Conservation (phyloP, 352 stramenopile species). For the Pythium phragmitis region DNA sequence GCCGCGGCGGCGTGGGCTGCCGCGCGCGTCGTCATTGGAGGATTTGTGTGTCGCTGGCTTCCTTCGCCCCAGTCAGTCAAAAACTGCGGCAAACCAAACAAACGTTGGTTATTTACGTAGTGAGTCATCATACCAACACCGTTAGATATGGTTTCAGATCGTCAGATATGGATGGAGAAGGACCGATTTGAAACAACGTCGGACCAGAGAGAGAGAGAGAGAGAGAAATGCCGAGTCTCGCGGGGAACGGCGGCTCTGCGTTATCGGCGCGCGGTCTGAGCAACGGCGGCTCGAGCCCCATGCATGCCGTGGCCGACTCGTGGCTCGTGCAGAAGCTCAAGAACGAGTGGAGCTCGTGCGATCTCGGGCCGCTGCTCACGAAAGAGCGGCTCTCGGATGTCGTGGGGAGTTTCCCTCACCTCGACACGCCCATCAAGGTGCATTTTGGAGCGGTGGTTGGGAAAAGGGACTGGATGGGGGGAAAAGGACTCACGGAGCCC, state of each 20-base stretch:
- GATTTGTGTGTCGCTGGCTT: neutral
- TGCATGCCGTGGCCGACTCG: constrained; percentile 27
- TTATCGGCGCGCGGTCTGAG: constrained; percentile 1
- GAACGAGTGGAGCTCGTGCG: constrained; percentile 70
- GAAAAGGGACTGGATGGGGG: neutral
- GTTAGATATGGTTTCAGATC: neutral
- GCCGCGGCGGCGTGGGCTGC: constrained; percentile 5
- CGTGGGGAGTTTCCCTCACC: constrained; percentile 50
- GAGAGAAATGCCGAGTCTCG: constrained; percentile 5
- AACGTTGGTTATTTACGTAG: constrained; percentile 11
- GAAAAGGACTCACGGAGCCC: neutral
- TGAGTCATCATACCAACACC: neutral
- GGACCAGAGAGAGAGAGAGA: neutral
- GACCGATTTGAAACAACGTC: neutral
- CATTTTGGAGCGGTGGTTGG: no score
- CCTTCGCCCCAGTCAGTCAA: neutral
- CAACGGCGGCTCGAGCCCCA: constrained; percentile 14
- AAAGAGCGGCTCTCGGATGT: constrained; percentile 57
- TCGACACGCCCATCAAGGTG: constrained; percentile 73
- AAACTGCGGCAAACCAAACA: neutral
- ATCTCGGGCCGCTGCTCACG: constrained; percentile 63
- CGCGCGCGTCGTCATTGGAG: constrained; percentile 15
- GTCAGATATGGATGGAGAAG: neutral
- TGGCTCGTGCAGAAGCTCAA: constrained; percentile 81
- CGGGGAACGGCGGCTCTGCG: constrained; percentile 7